Evolutionary conservation across 2,329 filamentous ascomycete genomes (phyloP), one percentile per base, ranked within the genome.

Genomic region (Colletotrichum sp.): DNA sequence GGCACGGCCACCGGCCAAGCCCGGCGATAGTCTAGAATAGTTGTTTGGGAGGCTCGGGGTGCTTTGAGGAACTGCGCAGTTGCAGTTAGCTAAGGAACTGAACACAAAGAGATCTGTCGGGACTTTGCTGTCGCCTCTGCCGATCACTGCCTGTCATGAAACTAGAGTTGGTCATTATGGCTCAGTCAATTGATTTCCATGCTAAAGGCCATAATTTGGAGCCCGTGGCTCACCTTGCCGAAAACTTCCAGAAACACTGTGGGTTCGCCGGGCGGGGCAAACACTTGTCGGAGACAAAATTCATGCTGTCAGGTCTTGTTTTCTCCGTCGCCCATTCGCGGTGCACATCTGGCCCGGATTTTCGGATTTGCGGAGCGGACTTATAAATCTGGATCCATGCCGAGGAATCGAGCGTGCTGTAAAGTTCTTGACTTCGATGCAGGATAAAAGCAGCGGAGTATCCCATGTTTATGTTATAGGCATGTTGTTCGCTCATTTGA

Each of bases 61-160:
- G 21, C 3, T 2, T 3, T 8, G 43, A 51, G 43, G 1, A 12
- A 51, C 13, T 21, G n/a, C 12, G 18, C 13, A 1, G 2, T 51
- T 21, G 13, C 6, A 51, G n/a, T 21, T 8, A 0, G 43, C n/a
- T 6, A 12, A 12, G 21, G 6, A 21, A 51, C 43, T 21, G 6
- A 13, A 21, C 13, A 13, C n/a, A 51, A 51, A 51, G 2, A 21
- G 6, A 1, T 21, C n/a, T 51, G 6, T 51, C 3, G 11, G 4
- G 43, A 51, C 6, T 5, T 51, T 12, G 11, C n/a, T 16, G 2
- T 21, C 6, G n/a, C 11, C 0, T 11, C 0, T n/a, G 38, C 11
- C 38, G 38, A 47, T 47, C 38, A n/a, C 18, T 51, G 43, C n/a
- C n/a, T 47, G 2, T 47, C n/a, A 8, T 1, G 12, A 47, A 21